Evolutionary conservation across 1,139 yeast species (phyloP).

Genomic region (Debaryomyces coudertii): DNA sequence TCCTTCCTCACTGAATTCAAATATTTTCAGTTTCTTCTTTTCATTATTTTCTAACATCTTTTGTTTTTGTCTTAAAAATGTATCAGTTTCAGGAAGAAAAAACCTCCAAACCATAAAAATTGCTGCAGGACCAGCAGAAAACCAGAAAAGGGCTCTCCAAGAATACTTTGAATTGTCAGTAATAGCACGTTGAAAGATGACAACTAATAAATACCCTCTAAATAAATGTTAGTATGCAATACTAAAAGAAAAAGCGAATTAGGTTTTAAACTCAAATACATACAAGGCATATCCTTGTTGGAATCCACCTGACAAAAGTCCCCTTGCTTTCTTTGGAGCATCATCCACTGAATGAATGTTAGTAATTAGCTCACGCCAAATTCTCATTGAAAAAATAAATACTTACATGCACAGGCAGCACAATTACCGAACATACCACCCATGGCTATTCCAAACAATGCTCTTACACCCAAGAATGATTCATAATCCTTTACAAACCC

Average conservation of each 20-base stretch:
- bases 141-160: constrained; percentile 49
- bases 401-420: constrained; percentile 55
- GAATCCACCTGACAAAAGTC: constrained; percentile 65
- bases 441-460: constrained; percentile 68
- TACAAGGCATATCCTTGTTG: constrained; percentile 67
- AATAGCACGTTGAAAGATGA: constrained; percentile 62
- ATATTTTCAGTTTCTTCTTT: constrained; percentile 17
- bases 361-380: background rate
- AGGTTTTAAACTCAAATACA: background rate
- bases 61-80: constrained; percentile 31
- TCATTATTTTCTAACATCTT: constrained; percentile 21
- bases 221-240: constrained; percentile 24
- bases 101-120: constrained; percentile 41
- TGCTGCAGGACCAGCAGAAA: constrained; percentile 46
- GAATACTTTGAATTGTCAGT: constrained; percentile 35
- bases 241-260: background rate
- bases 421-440: constrained; percentile 74
- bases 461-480: constrained; percentile 65
- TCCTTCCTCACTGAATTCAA: constrained; percentile 23
- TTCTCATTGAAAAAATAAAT: background rate
- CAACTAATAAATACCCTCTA: constrained; percentile 63
- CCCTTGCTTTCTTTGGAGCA: constrained; percentile 63
- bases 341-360: constrained; percentile 46
- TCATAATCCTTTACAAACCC: constrained; percentile 62
- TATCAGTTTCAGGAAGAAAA: constrained; percentile 42